Percentiles rank a stretch among this genome's conserved stretches.
Evolutionary conservation across 179 eudicot species (phyloP).

Genomic region (Pouteria campechiana): DNA sequence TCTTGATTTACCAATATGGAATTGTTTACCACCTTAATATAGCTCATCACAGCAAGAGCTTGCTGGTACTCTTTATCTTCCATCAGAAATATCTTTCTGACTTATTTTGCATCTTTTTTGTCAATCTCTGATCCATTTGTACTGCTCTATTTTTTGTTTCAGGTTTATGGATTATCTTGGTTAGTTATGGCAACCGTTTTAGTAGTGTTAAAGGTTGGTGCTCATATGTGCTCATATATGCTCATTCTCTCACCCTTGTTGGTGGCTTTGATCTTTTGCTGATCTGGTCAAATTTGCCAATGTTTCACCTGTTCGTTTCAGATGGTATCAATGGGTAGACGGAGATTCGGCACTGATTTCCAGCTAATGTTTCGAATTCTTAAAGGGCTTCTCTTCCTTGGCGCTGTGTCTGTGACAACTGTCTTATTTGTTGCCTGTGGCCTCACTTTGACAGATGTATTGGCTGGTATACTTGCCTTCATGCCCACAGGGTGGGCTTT

Average conservation of each 20-base stretch:
- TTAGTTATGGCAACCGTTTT: constrained; percentile 69
- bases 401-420: constrained; percentile 74
- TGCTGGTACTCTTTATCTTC: constrained; percentile 28
- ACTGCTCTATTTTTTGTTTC: constrained; percentile 8
- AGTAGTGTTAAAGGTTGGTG: constrained; percentile 60
- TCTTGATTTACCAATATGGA: constrained; percentile 69
- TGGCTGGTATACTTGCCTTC: constrained; percentile 79
- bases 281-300: background rate
- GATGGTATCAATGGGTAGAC: constrained; percentile 93
- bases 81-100: background rate
- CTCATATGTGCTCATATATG: constrained; percentile 1
- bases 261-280: background rate
- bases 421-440: constrained; percentile 61
- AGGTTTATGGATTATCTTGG: constrained; percentile 98
- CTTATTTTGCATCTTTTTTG: background rate
- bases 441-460: constrained; percentile 57
- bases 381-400: constrained; percentile 80
- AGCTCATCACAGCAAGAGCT: constrained; percentile 32
- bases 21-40: constrained; percentile 72
- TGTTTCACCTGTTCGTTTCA: constrained; percentile 13
- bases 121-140: background rate
- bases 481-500: constrained; percentile 96
- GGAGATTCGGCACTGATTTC: constrained; percentile 89
- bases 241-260: background rate
- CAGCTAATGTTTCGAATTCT: constrained; percentile 96